Evolutionary conservation across 2,329 filamentous ascomycete species (phyloP), one percentile per base, ranked within the genome.

Genomic region (Calonectria pauciramosa): DNA sequence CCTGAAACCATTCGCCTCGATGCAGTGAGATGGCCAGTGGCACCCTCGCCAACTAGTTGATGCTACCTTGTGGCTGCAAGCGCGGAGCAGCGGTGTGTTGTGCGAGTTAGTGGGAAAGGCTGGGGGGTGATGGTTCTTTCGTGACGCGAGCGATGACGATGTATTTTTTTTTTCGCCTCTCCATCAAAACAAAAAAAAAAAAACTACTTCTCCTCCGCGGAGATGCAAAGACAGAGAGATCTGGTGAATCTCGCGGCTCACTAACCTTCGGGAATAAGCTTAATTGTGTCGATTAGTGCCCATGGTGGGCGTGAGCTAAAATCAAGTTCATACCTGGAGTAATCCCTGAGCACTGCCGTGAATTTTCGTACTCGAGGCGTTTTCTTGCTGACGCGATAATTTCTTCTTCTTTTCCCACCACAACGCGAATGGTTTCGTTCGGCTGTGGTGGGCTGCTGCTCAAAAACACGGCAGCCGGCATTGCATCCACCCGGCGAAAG

Each of bases 211-310:
- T 36, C 16, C 41, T 36, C 70, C 70, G 70, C 70, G 70, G 65
- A 72, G 70, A 72, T 68, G 41, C n/a, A 28, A n/a, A 34, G n/a
- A 36, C 38, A n/a, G 26, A 6, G 26, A 41, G 63, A 70, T 70
- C 68, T 70, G 34, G 36, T 28, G 32, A 63, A 63, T 63, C 56
- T 63, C 56, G 56, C 56, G 20, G 23, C 34, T 41, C 34, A 23
- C 54, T 41, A 65, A 59, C 49, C 38, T 52, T 54, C 60, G 71
- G 67, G 36, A 67, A 70, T 73, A 73, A 73, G 71, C 71, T 73
- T 73, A 73, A 73, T 60, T 73, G 20, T 32, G 26, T 20, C 5
- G 23, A 32, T 65, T 73, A 73, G 71, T 67, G 71, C 71, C 34
- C 36, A 32, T 70, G 67, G 59, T 30, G 28, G 56, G 44, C 44